Evolutionary conservation across 305 asterid genomes (phyloP).

Genomic region (Fraxinus latifolia): DNA sequence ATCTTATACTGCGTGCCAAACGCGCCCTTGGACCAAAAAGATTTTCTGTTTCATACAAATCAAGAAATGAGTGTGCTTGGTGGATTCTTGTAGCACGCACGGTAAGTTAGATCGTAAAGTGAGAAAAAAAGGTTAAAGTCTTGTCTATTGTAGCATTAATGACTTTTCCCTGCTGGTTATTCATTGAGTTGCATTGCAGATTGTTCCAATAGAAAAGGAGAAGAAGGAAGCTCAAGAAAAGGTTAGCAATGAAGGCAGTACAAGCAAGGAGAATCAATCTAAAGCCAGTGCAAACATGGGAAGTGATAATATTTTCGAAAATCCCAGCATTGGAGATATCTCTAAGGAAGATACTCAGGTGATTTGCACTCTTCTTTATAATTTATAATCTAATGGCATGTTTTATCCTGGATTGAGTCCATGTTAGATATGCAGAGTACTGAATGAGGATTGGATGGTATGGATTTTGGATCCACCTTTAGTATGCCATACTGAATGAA

Average conservation of each 20-base stretch:
- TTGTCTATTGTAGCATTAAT: neutral
- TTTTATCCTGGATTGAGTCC: neutral
- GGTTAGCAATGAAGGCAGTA: slow-evolving; percentile 25
- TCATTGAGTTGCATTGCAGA: slow-evolving; percentile 28
- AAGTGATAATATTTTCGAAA: slow-evolving; percentile 26
- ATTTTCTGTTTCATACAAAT: neutral
- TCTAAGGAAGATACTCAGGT: slow-evolving; percentile 47
- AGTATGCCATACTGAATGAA: neutral
- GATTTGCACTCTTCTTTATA: neutral
- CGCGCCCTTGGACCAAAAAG: neutral
- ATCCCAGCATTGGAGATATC: slow-evolving; percentile 30
- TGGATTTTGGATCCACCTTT: neutral
- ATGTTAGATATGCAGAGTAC: neutral
- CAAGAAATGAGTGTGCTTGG: neutral
- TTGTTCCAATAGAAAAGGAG: slow-evolving; percentile 58
- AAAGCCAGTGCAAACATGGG: slow-evolving; percentile 15
- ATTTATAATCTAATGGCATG: neutral
- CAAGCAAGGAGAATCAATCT: slow-evolving; percentile 23
- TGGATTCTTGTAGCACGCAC: neutral
- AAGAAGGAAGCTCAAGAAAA: slow-evolving; percentile 34
- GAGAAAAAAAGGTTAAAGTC: neutral
- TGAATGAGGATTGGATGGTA: neutral
- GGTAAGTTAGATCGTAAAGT: neutral
- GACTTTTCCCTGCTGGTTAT: slow-evolving; percentile 2
- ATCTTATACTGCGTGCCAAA: neutral